Percentiles rank a stretch among this genome's conserved stretches.
Evolutionary conservation across 768 basidiomycete species (phyloP).

Genomic region (Amanita pallidorosea): DNA sequence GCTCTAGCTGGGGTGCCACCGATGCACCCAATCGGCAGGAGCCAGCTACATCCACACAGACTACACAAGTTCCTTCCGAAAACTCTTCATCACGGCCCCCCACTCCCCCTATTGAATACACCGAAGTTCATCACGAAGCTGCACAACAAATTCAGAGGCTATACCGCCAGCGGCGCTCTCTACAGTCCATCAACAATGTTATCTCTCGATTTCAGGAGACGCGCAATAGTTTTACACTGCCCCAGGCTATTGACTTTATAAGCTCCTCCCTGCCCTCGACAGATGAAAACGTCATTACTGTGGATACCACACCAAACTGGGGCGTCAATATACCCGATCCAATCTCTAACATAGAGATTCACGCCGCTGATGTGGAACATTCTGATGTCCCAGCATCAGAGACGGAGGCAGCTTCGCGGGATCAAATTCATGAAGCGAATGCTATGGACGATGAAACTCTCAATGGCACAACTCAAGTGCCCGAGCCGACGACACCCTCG

Average conservation of each 20-base stretch:
- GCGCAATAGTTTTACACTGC: conserved; percentile 31
- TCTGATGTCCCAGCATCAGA: conserved; percentile 11
- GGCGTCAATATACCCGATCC: background rate
- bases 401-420: background rate
- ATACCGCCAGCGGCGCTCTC: conserved; percentile 33
- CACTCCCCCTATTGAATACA: conserved; percentile 10
- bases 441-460: too few species aligned
- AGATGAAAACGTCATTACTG: conserved; percentile 17
- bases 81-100: conserved; percentile 6
- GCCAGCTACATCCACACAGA: background rate
- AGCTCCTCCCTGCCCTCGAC: conserved; percentile 11
- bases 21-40: background rate
- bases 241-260: conserved; percentile 38
- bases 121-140: conserved; percentile 25
- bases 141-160: conserved; percentile 37
- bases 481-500: background rate
- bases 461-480: too few species aligned
- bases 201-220: conserved; percentile 32
- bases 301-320: conserved; percentile 12
- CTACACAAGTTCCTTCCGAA: conserved; percentile 3
- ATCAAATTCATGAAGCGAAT: background rate
- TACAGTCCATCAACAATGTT: conserved; percentile 27
- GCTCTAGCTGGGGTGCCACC: background rate
- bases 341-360: background rate
- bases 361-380: conserved; percentile 6